phyloP scores from a whole-genome alignment of 2,329 filamentous ascomycete species.

The Microcyclospora pomicola region DNA sequence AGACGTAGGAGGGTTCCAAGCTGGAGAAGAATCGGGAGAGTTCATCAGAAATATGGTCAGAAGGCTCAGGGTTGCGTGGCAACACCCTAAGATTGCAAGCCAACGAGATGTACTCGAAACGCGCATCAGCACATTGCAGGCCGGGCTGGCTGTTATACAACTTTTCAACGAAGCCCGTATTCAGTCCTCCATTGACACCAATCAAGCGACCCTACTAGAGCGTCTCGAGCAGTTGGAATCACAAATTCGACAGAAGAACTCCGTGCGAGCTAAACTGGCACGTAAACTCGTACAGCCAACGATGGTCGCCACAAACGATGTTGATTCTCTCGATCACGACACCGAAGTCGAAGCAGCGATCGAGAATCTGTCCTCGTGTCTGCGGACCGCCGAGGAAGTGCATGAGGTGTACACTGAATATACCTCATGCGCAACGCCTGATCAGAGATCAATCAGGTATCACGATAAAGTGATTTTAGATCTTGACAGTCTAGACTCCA shows the following conservation, averaged over 20 bases:
- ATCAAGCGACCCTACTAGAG: slow-evolving; percentile 6
- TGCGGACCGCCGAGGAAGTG: slow-evolving; percentile 8
- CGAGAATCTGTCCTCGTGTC: slow-evolving; percentile 4
- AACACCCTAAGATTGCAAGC: slow-evolving; percentile 6
- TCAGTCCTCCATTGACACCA: slow-evolving; percentile 2
- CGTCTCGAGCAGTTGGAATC: slow-evolving; percentile 2
- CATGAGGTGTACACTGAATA: slow-evolving; percentile 5
- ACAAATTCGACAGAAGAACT: too few relatives aligned
- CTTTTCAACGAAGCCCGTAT: slow-evolving; percentile 9
- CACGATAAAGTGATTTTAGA: slow-evolving; percentile 2
- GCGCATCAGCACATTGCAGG: slow-evolving; percentile 9
- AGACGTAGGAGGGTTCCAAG: slow-evolving; percentile 2
- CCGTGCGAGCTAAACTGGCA: too few relatives aligned
- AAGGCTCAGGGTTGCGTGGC: slow-evolving; percentile 6
- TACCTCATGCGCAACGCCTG: slow-evolving; percentile 8
- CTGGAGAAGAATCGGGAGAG: neutral
- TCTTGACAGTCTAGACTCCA: neutral
- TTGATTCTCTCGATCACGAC: neutral
- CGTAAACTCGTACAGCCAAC: neutral
- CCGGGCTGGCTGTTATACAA: slow-evolving; percentile 8
- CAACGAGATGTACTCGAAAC: slow-evolving; percentile 11
- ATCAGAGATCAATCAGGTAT: slow-evolving; percentile 6
- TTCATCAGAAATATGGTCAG: slow-evolving; percentile 2
- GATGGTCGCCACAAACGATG: neutral
- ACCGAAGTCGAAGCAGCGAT: slow-evolving; percentile 2